phyloP scores from a whole-genome alignment of 768 basidiomycete species.

The Tricholoma sp. region DNA sequence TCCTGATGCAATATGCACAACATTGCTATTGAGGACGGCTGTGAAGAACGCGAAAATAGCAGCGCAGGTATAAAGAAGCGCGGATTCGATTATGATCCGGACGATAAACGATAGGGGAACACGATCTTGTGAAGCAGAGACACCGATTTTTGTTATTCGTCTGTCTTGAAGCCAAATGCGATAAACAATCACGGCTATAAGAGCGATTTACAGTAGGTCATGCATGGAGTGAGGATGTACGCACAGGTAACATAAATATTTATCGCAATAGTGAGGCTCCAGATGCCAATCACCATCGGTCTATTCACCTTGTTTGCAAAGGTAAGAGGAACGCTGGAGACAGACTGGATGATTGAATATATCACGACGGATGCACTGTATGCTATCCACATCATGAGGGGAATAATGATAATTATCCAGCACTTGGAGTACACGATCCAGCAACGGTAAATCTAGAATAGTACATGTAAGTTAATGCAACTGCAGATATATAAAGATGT shows the following conservation, averaged over 20 bases:
- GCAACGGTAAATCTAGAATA: slow-evolving; percentile 17
- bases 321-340: neutral
- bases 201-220: neutral
- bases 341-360: neutral
- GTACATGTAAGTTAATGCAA: neutral
- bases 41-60: neutral
- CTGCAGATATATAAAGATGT: neutral
- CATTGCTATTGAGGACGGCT: neutral
- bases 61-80: neutral
- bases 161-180: neutral
- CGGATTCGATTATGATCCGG: neutral
- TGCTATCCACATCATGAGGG: slow-evolving; percentile 12
- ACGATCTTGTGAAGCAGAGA: neutral
- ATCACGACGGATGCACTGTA: slow-evolving; percentile 1
- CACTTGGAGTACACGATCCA: slow-evolving; percentile 16
- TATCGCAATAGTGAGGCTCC: slow-evolving; percentile 12
- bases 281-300: slow-evolving; percentile 2
- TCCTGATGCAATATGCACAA: neutral
- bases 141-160: neutral
- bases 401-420: slow-evolving; percentile 7
- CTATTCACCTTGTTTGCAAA: neutral
- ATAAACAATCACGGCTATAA: neutral
- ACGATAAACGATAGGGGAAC: neutral
- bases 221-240: neutral
- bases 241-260: slow-evolving; percentile 16